Conservation (phyloP, 768 basidiomycete genomes). For the Tricholoma saponaceum region DNA sequence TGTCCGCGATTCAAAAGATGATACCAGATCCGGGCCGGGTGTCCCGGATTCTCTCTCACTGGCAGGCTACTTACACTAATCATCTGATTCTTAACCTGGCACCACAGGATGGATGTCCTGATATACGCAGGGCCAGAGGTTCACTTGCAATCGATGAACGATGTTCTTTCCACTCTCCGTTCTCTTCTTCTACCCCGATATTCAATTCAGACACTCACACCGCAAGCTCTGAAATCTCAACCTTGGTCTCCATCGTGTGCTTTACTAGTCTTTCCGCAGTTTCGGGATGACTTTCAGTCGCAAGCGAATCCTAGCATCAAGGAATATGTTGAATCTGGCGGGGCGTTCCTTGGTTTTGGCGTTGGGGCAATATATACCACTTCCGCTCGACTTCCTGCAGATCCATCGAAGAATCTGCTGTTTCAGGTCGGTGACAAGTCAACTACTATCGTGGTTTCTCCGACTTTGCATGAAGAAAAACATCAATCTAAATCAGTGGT, state of each 20-base stretch:
- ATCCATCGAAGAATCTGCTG: constrained; percentile 22
- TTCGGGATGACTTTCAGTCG: constrained; percentile 38
- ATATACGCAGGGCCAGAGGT: constrained; percentile 66
- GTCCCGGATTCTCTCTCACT: background rate
- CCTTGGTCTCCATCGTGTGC: constrained; percentile 80
- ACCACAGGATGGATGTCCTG: constrained; percentile 64
- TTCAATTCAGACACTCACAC: constrained; percentile 67
- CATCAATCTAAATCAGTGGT: constrained; percentile 9
- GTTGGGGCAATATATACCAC: constrained; percentile 40
- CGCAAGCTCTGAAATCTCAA: constrained; percentile 51
- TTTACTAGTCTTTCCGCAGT: constrained; percentile 74
- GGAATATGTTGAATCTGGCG: constrained; percentile 63
- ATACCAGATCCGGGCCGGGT: constrained; percentile 2
- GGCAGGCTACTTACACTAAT: too few relatives aligned
- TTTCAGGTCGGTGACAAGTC: constrained; percentile 33
- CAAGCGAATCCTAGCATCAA: constrained; percentile 43
- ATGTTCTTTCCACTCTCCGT: constrained; percentile 45
- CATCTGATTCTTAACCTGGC: too few relatives aligned
- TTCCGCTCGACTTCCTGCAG: constrained; percentile 15
- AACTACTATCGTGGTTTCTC: constrained; percentile 28
- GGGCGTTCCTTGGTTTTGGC: constrained; percentile 64
- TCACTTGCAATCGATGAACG: constrained; percentile 37
- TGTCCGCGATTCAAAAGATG: too few relatives aligned
- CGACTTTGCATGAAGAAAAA: constrained; percentile 12
- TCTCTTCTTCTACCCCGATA: constrained; percentile 68